phyloP scores from a whole-genome alignment of 331 rosid genomes.

The Rosa hybrid region DNA sequence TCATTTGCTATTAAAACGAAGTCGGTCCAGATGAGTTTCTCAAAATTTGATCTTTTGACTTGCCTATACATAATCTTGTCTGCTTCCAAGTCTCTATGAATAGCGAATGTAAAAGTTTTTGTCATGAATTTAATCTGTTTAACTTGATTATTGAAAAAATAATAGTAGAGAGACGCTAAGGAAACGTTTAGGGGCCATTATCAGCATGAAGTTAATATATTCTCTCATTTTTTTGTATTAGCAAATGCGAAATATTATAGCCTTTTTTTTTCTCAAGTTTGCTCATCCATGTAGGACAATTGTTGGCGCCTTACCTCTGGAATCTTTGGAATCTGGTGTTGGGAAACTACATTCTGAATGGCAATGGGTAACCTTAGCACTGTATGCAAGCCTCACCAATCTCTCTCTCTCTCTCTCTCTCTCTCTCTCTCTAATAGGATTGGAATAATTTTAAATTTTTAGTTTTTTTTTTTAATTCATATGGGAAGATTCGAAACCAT shows the following conservation, averaged over 20 bases:
- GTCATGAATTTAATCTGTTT: not conserved
- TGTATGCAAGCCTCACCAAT: constrained; percentile 32
- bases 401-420: not conserved
- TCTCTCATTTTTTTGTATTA: not conserved
- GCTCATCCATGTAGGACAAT: constrained; percentile 33
- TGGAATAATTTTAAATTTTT: not conserved
- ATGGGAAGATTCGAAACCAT: not conserved
- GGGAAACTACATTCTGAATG: constrained; percentile 19
- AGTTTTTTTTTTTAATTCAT: not conserved
- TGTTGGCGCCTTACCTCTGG: constrained; percentile 8
- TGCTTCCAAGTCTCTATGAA: too few species aligned
- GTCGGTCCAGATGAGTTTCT: not conserved
- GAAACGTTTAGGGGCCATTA: not conserved
- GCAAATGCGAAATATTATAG: not conserved
- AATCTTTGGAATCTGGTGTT: constrained; percentile 11
- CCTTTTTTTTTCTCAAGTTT: not conserved
- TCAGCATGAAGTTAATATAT: not conserved
- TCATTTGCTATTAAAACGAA: not conserved
- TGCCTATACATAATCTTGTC: too few species aligned
- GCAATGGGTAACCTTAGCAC: constrained; percentile 33
- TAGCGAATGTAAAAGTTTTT: not conserved
- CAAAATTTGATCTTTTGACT: not conserved
- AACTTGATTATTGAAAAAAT: not conserved
- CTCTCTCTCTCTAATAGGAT: too few species aligned
- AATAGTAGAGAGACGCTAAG: not conserved